Evolutionary conservation across 2,329 filamentous ascomycete genomes (phyloP).

Genomic region (Pseudogymnoascus pannorum): DNA sequence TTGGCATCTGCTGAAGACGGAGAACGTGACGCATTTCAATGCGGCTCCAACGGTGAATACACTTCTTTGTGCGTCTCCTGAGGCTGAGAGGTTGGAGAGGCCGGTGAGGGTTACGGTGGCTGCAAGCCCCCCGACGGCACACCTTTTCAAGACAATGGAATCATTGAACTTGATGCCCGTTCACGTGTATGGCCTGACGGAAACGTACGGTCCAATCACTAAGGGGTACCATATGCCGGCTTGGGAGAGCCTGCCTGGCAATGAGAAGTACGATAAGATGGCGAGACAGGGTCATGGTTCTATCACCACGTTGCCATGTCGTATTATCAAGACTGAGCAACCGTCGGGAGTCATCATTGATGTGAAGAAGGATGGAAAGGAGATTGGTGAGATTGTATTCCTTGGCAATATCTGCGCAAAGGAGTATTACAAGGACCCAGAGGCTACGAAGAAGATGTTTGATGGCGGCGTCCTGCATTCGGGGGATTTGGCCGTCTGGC

Average conservation of each 20-base stretch:
- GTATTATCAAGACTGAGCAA: constrained; percentile 74
- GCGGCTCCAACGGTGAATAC: constrained; percentile 96
- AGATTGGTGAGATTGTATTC: constrained; percentile 82
- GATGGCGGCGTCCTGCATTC: constrained; percentile 80
- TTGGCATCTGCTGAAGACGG: constrained; percentile 79
- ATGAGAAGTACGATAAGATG: constrained; percentile 83
- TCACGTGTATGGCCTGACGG: constrained; percentile 82
- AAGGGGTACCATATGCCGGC: constrained; percentile 82
- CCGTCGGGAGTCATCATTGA: constrained; percentile 59
- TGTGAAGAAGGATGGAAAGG: constrained; percentile 61
- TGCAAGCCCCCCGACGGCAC: constrained; percentile 79
- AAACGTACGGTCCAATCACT: constrained; percentile 94
- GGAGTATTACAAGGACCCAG: constrained; percentile 85
- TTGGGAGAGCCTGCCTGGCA: constrained; percentile 67
- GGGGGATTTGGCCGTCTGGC: constrained; percentile 89
- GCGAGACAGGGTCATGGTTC: constrained; percentile 91
- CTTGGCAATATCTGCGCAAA: constrained; percentile 84
- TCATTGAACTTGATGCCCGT: constrained; percentile 77
- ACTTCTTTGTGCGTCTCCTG: constrained; percentile 70
- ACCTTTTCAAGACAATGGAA: constrained; percentile 87
- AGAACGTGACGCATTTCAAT: constrained; percentile 89
- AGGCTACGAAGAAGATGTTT: constrained; percentile 81
- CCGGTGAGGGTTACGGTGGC: constrained; percentile 86
- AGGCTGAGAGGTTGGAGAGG: constrained; percentile 61
- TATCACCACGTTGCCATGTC: constrained; percentile 70